Evolutionary conservation across 192 early-diverging fungal genomes (phyloP).

Genomic region (Geosiphon pyriformis): DNA sequence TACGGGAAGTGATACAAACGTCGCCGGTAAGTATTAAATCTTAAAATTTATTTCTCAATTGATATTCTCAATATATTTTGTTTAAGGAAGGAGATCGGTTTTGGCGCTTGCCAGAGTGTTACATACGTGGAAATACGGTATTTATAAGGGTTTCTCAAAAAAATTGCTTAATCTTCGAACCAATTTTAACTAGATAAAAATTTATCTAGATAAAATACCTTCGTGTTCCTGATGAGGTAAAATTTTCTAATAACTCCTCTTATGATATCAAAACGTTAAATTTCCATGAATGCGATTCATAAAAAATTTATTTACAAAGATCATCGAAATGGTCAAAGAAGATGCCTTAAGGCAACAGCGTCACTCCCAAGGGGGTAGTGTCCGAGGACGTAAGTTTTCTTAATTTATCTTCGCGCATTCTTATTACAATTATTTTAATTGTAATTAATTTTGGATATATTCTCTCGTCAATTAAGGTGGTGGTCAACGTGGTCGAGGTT

Average conservation of each 20-base stretch:
- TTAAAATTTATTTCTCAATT: not conserved
- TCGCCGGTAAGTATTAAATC: conserved; percentile 55
- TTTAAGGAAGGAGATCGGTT: conserved; percentile 86
- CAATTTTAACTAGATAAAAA: not conserved
- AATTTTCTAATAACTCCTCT: not conserved
- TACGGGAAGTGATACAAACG: conserved; percentile 93
- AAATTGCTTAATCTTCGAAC: not conserved
- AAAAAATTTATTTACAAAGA: conserved; percentile 30
- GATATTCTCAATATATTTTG: not conserved
- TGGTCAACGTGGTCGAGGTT: conserved; percentile 12
- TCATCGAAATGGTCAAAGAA: conserved; percentile 88
- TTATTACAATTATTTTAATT: not conserved
- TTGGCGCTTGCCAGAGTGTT: conserved; percentile 86
- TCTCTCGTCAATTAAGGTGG: conserved; percentile 6
- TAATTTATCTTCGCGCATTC: not conserved
- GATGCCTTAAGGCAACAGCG: conserved; percentile 62
- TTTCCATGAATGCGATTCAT: not conserved
- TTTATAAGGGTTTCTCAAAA: not conserved
- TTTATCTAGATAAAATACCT: conserved; percentile 65
- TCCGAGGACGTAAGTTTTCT: conserved; percentile 31
- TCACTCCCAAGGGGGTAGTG: conserved; percentile 34
- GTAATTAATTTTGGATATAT: not conserved
- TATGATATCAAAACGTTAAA: not conserved
- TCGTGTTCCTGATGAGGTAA: conserved; percentile 79
- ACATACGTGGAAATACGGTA: conserved; percentile 85